Percentiles rank a stretch among this genome's conserved stretches.
These are phyloP conservation scores for Lentinula edodes DNA, from an alignment of 768 basidiomycete species.

Conservation along the genomic window DNA sequence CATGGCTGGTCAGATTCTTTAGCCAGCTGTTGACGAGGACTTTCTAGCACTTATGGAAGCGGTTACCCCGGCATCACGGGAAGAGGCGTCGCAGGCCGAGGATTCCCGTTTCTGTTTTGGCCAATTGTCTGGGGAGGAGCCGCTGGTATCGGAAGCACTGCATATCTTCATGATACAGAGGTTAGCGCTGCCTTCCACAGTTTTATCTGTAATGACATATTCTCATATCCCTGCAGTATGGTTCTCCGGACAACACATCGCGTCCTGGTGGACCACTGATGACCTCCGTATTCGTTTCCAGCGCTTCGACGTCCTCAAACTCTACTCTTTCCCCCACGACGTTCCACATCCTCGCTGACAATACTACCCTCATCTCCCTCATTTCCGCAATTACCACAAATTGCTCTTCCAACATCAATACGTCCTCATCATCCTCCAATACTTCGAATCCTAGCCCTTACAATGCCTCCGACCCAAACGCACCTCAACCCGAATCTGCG, in stretches of 20 bases:
- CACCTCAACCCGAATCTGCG: slow-evolving; percentile 42
- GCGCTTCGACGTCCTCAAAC: slow-evolving; percentile 8
- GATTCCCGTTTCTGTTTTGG: slow-evolving; percentile 47
- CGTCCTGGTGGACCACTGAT: slow-evolving; percentile 30
- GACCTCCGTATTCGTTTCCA: slow-evolving; percentile 23
- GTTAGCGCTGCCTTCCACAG: slow-evolving; percentile 15
- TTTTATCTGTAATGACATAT: not conserved
- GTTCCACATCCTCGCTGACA: slow-evolving; percentile 30
- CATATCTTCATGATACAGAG: slow-evolving; percentile 30
- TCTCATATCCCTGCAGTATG: slow-evolving; percentile 21
- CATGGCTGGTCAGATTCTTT: not conserved
- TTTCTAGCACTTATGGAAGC: slow-evolving; percentile 36
- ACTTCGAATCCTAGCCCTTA: slow-evolving; percentile 17
- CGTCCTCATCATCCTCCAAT: slow-evolving; percentile 18
- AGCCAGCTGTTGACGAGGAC: not conserved
- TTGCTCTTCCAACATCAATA: slow-evolving; percentile 24
- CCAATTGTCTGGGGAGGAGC: slow-evolving; percentile 34
- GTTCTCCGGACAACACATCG: slow-evolving; percentile 22
- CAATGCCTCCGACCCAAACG: slow-evolving; percentile 20
- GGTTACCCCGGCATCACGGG: slow-evolving; percentile 36
- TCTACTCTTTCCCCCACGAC: slow-evolving; percentile 14
- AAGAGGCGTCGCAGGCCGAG: slow-evolving; percentile 28
- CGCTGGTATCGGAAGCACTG: slow-evolving; percentile 15
- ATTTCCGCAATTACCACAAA: slow-evolving; percentile 25
- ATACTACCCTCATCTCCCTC: slow-evolving; percentile 26